Evolutionary conservation across 2,329 filamentous ascomycete species (phyloP), one percentile per base, ranked within the genome.

Genomic region (Cercospora nicotianae): DNA sequence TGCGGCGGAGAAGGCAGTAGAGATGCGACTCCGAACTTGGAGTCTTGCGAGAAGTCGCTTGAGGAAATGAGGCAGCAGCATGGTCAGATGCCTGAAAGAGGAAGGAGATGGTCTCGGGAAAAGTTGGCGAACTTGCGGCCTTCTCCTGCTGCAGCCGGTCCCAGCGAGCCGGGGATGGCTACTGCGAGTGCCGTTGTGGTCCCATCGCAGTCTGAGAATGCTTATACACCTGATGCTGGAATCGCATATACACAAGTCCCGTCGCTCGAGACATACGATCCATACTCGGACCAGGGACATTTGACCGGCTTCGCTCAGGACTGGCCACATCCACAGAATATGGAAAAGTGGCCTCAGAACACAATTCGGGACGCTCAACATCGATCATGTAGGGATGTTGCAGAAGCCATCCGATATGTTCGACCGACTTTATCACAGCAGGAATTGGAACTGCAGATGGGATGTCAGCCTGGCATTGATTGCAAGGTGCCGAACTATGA

Each of bases 351-450:
- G 55, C 28, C 42, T 10, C 61, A 63, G 2, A 5, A 16, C n/a
- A 30, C 26, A 7, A 9, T 12, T 7, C 13, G 13, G 5, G 60
- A 63, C 18, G 2, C 5, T 36, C 61, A 62, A 13, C 39, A 39
- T 13, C 10, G 42, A 3, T 80, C 80, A 0, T 81, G 78, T 63
- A 72, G 81, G n/a, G 77, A 79, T 67, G 81, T 82, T 16, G 78
- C 82, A 6, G 80, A 81, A 45, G 80, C 83, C 39, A 83, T 84
- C 30, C 78, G 80, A 18, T 80, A 75, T 9, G 81, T 84, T 77
- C 76, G 79, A 28, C 76, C 77, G 3, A 76, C 79, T 16, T 75
- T 79, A 23, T 57, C 62, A 7, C 79, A 77, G 1, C 70, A 76
- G 5, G 77, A 79, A 13, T 67, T 83, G 7, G 80, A 81, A 53